Evolutionary conservation across 1,284 basidiomycete genomes (phyloP), one percentile per base, ranked within the genome.

Genomic region (Porodaedalea pini): DNA sequence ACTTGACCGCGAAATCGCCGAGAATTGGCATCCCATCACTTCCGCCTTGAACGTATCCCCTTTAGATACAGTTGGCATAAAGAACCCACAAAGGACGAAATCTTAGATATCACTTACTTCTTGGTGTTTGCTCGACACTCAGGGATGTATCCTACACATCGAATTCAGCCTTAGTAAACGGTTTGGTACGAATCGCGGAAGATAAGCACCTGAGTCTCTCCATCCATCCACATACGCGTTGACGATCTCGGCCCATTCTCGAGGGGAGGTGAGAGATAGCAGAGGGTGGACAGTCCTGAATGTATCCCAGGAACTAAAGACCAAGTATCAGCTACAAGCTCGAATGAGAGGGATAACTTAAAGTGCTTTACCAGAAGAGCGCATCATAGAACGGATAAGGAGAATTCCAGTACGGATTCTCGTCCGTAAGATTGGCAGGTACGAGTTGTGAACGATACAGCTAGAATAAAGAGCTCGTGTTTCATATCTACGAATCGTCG

Each of bases 341-440:
- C 51, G 44, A 51, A 48, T 69, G 34, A 56, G 76, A 78, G 11
- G 76, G 71, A 36, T 73, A 74, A 25, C n/a, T n/a, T 29, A 10
- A 15, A 7, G 0, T 74, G 76, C 49, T 78, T 78, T 79, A 83
- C 77, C 83, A 86, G 67, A 86, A 87, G 45, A 86, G 66, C 1
- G 84, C 86, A 67, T 86, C 84, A 60, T 85, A 86, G 65, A 86
- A 86, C 61, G 78, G 80, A 10, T 81, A 78, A 0, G 70, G 72
- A 0, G 85, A 86, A 54, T 76, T 72, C 10, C 73, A 77, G 63
- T 85, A 87, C 1, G 73, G 69, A 3, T 79, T 79, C 63, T 82
- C 79, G 36, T 65, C 70, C 0, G 80, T 80, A 55, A 79, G 62
- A 58, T 81, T 80, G 7, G 78, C 78, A 3, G 80, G 80, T 1